phyloP scores from a whole-genome alignment of 305 asterid species.

The Striga hermonthica region DNA sequence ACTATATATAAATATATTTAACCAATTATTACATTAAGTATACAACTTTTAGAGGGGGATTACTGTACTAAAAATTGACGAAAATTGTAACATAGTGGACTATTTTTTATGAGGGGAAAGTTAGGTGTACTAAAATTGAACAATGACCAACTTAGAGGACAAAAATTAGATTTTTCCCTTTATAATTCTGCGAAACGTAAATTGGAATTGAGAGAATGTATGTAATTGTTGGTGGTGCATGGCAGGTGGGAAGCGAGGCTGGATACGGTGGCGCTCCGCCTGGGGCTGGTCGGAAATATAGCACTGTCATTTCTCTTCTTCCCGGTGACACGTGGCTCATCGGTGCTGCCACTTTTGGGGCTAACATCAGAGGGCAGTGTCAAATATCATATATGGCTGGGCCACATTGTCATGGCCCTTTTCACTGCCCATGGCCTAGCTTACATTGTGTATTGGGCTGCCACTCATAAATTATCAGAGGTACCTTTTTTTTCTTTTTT shows the following conservation, averaged over 20 bases:
- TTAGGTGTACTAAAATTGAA: too few species aligned
- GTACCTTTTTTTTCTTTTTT: constrained; percentile 28
- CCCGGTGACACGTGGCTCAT: constrained; percentile 86
- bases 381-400: constrained; percentile 87
- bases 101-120: too few species aligned
- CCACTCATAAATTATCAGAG: constrained; percentile 53
- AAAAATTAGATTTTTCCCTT: too few species aligned
- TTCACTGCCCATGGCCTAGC: constrained; percentile 66
- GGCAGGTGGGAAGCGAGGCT: constrained; percentile 75
- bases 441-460: constrained; percentile 58
- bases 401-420: constrained; percentile 63
- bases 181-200: neutral
- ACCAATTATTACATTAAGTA: too few species aligned
- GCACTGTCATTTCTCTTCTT: constrained; percentile 62
- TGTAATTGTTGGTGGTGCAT: neutral
- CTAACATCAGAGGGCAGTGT: constrained; percentile 76
- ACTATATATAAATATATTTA: neutral
- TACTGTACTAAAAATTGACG: too few species aligned
- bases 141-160: too few species aligned
- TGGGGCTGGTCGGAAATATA: constrained; percentile 73
- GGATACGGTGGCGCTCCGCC: constrained; percentile 51
- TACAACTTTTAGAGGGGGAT: too few species aligned
- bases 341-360: constrained; percentile 65
- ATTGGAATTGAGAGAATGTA: neutral
- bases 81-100: too few species aligned